phyloP scores from a whole-genome alignment of 805 yeast species.

The Suhomyces faveliae region DNA sequence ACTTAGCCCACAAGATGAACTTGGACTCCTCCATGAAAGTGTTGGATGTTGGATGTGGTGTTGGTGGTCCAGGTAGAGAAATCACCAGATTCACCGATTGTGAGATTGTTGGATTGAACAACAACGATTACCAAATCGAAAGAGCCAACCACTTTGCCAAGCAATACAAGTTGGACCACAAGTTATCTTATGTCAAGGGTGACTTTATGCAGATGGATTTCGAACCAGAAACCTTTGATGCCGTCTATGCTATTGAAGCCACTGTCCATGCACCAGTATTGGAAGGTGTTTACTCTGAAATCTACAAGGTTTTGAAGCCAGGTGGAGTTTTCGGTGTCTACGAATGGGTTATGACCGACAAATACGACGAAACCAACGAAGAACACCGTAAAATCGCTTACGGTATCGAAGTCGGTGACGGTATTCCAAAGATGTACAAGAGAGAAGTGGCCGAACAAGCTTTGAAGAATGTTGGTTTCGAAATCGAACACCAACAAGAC shows the following conservation, averaged over 20 bases:
- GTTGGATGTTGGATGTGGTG: constrained; percentile 98
- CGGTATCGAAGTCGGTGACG: constrained; percentile 98
- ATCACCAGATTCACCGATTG: constrained; percentile 88
- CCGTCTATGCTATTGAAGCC: constrained; percentile 97
- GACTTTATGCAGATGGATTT: constrained; percentile 99
- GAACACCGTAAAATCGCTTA: constrained; percentile 93
- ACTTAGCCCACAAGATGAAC: constrained; percentile 82
- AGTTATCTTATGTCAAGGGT: constrained; percentile 87
- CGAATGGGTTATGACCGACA: constrained; percentile 99
- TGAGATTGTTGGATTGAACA: constrained; percentile 85
- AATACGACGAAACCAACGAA: constrained; percentile 79
- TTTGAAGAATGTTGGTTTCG: constrained; percentile 81
- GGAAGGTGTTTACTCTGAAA: constrained; percentile 94
- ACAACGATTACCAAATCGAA: constrained; percentile 94
- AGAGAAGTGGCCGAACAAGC: constrained; percentile 87
- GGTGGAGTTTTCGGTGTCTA: constrained; percentile 98
- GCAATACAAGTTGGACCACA: constrained; percentile 60
- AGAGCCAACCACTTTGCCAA: constrained; percentile 83
- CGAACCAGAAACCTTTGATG: constrained; percentile 85
- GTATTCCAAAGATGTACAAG: constrained; percentile 95
- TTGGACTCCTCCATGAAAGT: constrained; percentile 79
- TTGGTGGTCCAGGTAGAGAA: constrained; percentile 99
- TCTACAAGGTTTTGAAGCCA: constrained; percentile 92
- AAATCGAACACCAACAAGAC: constrained; percentile 71
- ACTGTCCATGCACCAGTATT: constrained; percentile 96